Evolutionary conservation across 2,329 filamentous ascomycete species (phyloP).

Genomic region (Penicillium sp.): DNA sequence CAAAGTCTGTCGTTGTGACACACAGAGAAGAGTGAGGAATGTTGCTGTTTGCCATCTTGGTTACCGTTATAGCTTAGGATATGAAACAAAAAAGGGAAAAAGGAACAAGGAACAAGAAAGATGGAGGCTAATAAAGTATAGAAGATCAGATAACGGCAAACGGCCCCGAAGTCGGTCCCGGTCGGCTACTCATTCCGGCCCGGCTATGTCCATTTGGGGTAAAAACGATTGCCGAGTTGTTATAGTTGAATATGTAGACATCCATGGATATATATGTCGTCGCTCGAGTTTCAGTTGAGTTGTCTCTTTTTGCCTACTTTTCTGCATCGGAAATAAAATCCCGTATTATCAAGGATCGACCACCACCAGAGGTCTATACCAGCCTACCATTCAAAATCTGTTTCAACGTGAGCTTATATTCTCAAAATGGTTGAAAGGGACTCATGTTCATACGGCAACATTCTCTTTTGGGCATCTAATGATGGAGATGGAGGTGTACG

Average conservation of each 20-base stretch:
- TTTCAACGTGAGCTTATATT: not conserved
- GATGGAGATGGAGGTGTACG: conserved; percentile 1
- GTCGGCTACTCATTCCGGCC: not conserved
- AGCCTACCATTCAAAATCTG: not conserved
- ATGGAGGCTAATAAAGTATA: not conserved
- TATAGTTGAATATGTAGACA: not conserved
- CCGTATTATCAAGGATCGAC: not conserved
- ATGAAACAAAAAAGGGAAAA: not conserved
- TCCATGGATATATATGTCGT: not conserved
- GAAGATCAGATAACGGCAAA: conserved; percentile 5
- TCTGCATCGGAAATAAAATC: not conserved
- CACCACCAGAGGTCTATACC: not conserved
- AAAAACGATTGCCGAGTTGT: conserved; percentile 1
- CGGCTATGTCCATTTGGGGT: not conserved
- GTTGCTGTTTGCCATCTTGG: conserved; percentile 7
- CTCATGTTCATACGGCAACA: conserved; percentile 7
- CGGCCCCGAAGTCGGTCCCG: conserved; percentile 4
- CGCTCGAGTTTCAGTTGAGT: not conserved
- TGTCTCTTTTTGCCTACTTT: not conserved
- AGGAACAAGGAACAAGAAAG: not conserved
- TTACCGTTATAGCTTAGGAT: not conserved
- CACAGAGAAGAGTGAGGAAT: conserved; percentile 9
- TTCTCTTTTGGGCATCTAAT: conserved; percentile 6
- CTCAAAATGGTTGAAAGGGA: not conserved
- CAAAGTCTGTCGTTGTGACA: conserved; percentile 13